These are phyloP conservation scores for Cruciata laevipes DNA, from an alignment of 257 asterid genomes.

Conservation along the genomic window DNA sequence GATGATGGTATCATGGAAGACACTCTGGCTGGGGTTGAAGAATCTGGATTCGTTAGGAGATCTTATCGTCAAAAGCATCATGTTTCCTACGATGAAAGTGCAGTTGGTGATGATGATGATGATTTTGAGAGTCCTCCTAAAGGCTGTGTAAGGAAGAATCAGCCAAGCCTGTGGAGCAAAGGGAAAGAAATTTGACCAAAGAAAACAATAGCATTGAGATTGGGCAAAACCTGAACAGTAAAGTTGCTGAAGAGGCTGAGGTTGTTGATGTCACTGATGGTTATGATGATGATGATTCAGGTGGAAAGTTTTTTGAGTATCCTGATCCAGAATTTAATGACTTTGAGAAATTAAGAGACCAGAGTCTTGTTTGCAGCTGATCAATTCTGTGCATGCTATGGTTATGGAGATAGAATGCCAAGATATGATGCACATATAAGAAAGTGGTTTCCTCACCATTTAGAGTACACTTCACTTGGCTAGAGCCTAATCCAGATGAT, in stretches of 20 bases:
- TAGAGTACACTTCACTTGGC: conserved; percentile 49
- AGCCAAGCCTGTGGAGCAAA: conserved; percentile 20
- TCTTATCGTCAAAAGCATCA: conserved; percentile 55
- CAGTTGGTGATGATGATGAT: conserved; percentile 40
- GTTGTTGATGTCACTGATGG: conserved; percentile 30
- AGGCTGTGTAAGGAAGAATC: conserved; percentile 27
- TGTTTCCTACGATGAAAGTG: conserved; percentile 48
- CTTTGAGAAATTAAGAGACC: conserved; percentile 51
- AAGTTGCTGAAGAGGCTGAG: conserved; percentile 27
- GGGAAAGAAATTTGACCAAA: conserved; percentile 17
- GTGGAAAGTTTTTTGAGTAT: conserved; percentile 8
- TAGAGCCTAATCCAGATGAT: conserved; percentile 50
- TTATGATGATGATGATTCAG: conserved; percentile 16
- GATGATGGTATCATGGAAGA: conserved; percentile 43
- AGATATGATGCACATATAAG: conserved; percentile 64
- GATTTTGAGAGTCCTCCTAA: conserved; percentile 28
- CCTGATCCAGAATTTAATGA: conserved; percentile 71
- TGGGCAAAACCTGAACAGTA: conserved; percentile 6
- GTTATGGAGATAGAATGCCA: conserved; percentile 59
- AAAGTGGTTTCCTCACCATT: conserved; percentile 36
- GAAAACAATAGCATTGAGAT: conserved; percentile 8
- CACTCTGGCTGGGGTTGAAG: conserved; percentile 28
- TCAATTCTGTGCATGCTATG: conserved; percentile 85
- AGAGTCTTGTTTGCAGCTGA: conserved; percentile 32
- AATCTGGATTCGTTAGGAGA: conserved; percentile 34